Base-by-base conservation (phyloP, 768 basidiomycete genomes). In the Lepiota venenata region DNA sequence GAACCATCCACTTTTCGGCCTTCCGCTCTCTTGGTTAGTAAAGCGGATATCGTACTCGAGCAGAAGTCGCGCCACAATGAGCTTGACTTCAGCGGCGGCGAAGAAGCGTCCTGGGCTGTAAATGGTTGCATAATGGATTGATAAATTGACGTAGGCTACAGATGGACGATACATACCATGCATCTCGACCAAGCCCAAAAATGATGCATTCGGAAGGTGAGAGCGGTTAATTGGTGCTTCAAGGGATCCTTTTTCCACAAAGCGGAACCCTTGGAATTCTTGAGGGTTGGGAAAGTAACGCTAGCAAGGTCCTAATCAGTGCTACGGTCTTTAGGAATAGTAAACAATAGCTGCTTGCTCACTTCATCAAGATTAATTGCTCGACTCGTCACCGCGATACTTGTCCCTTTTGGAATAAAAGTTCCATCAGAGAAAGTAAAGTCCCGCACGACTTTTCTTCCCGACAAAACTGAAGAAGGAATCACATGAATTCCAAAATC, bases 351-450 rank as follows among this genome's bases (percentile, higher is more conserved):
- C 8, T 29, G 4, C 8, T 29, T 29, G 27, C 27, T 29, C 8
- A 8, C 27, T 8, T 29, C 27, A 29, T 29, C 27, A 29, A 4
- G 27, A 29, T 29, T 29, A 29, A 29, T 29, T 29, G 27, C 27
- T 29, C 27, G 3, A 8, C 27, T 29, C 8, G 27, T 29, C 27
- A 69, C 62, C 4, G 60, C 60, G 3, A 80, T 37, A 8, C 66
- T 61, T 0, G 71, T 69, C 1, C 74, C 76, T 29, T 65, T 60
- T 5, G 76, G 76, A 14, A 80, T 56, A 39, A 59, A 57, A 0
- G 69, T 70, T 3, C 77, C 79, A 56, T 79, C 71, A 1, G 71
- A 72, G 52, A 80, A 71, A 0, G 72, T 74, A 58, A 67, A 73
- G 51, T 77, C 75, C 37, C 68, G 61, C 36, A 71, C 21, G 2